These are phyloP conservation scores for Rhamnella rubrinervis DNA, from an alignment of 331 rosid species.

Conservation along the genomic window DNA sequence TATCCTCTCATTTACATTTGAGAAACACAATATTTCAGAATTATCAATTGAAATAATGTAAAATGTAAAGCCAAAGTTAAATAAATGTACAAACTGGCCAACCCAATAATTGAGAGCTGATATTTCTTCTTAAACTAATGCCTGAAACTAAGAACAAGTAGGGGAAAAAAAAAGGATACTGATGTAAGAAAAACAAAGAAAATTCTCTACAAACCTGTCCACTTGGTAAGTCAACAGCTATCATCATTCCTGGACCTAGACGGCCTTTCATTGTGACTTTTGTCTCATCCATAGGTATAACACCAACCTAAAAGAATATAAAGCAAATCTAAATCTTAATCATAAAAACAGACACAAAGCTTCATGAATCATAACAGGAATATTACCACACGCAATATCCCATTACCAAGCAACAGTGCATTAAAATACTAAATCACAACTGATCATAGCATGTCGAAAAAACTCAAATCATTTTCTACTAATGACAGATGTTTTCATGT, in stretches of 20 bases:
- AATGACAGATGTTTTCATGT: not conserved
- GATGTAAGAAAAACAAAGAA: conserved; percentile 3
- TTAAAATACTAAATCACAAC: not conserved
- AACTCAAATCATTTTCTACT: not conserved
- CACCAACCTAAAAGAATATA: conserved; percentile 72
- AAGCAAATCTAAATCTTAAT: conserved; percentile 19
- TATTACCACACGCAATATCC: not conserved
- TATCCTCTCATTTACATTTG: too few relatives aligned
- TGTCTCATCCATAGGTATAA: conserved; percentile 88
- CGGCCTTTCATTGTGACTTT: conserved; percentile 95
- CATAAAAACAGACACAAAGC: not conserved
- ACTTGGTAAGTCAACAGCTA: conserved; percentile 75
- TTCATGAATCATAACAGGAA: not conserved
- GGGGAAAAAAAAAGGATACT: not conserved
- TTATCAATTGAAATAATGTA: too few relatives aligned
- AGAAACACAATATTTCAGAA: not conserved
- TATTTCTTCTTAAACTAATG: not conserved
- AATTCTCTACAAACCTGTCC: conserved; percentile 72
- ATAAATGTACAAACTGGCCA: too few relatives aligned
- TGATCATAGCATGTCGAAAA: not conserved
- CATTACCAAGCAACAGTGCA: not conserved
- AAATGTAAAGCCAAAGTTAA: not conserved
- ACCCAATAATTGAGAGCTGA: too few relatives aligned
- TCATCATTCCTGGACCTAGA: conserved; percentile 99
- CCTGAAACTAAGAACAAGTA: not conserved